Base-by-base conservation (phyloP, 352 stramenopile species). In the Sclerospora graminicola region DNA sequence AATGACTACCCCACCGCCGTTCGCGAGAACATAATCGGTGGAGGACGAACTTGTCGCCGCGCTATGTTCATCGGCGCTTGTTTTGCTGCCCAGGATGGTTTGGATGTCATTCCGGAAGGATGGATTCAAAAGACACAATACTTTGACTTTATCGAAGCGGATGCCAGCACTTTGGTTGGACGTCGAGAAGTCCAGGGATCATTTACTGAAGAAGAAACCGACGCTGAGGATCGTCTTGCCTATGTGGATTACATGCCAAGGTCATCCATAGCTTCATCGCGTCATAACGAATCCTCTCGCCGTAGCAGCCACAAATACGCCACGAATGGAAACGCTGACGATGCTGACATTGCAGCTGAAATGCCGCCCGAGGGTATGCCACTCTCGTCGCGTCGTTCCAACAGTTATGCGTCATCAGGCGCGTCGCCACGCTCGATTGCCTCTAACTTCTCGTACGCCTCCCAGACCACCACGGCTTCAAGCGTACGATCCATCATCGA, bases 101-200 rank as follows among this genome's bases (percentile, higher is more conserved):
- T 86, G 15, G 69, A 84, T 9, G 57, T 59, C 5, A 81, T 89
- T 36, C 77, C 77, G 0, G 69, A 83, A 19, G 66, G 67, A 9
- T 89, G 77, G 77, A 66, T 86, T 50, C 64, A 73, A 46, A 89
- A 89, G 58, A 89, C 77, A 7, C 77, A 80, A 39, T 86, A 84
- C 54, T 89, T 79, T 34, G 73, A 89, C 47, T 78, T 81, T 41
- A 74, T 89, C n/a, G 73, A 89, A 42, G 67, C 73, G 7, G 77
- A 89, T 35, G 60, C 74, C n/a, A 73, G 73, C 43, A 63, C 73
- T 45, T 50, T 89, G 24, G 66, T 89, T 2, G 60, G 63, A 13
- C 71, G 75, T 11, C 73, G 77, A 27, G 77, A 89, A 35, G 57
- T 83, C 15, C 72, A 84, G 49, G 60, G 62, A 13, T 74, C 64